Evolutionary conservation across 2,329 filamentous ascomycete genomes (phyloP), one percentile per base, ranked within the genome.

Genomic region (Rugonectria rugulosa): DNA sequence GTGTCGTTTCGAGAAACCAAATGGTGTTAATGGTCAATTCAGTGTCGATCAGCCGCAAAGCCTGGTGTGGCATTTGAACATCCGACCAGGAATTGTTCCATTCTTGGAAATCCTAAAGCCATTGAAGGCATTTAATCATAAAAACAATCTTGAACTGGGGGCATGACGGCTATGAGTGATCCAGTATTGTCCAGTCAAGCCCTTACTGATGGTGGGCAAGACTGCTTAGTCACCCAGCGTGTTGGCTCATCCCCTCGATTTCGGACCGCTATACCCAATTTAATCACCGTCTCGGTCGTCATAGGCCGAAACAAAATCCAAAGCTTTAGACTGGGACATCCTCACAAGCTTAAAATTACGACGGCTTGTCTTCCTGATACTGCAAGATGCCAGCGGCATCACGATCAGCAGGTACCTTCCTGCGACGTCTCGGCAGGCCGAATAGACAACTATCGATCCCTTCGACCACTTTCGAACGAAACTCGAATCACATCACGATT

Each of bases 311-410:
- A 42, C 45, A 50, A 36, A 46, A 42, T 27, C 49, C 40, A 34
- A 24, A 50, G 24, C 17, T 32, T 14, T n/a, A n/a, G n/a, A n/a
- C n/a, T n/a, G 12, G 19, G 24, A 21, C 38, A 62, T 27, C 44
- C 57, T 48, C 56, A 53, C 40, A 41, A 48, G 49, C 41, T 43
- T 31, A 21, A 21, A 34, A 14, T 34, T 29, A 53, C 44, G 47
- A 50, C 57, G 50, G 46, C 40, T 48, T 44, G 32, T 55, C 24
- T 24, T 27, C 31, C 45, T 37, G 24, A 14, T 50, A 47, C 49
- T 38, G 56, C 29, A 65, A 41, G 40, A 68, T 68, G 65, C 44
- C 60, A 59, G 62, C 65, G 62, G 62, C 62, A 52, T 66, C 50
- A 53, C 62, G 63, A 50, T 59, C 57, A 54, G 62, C 55, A 53